Conservation (phyloP, 768 basidiomycete species). For the Russula abietina region DNA sequence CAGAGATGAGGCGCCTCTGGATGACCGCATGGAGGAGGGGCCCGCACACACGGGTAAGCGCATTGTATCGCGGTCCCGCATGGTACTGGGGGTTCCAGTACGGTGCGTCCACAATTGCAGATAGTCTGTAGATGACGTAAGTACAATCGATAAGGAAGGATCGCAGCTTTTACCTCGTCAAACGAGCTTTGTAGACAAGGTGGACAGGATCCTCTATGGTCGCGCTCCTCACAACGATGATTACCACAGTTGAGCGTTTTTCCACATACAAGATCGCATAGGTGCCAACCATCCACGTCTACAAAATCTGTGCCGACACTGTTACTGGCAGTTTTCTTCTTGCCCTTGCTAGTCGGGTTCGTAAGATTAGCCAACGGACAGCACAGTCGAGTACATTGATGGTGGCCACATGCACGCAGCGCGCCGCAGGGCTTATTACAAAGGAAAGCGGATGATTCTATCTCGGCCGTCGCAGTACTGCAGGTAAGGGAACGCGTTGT, state of each 20-base stretch:
- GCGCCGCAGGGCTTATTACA: slow-evolving; percentile 79
- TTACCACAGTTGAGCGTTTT: slow-evolving; percentile 69
- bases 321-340: slow-evolving; percentile 44
- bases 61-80: slow-evolving; percentile 82
- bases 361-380: slow-evolving; percentile 78
- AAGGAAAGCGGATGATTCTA: slow-evolving; percentile 47
- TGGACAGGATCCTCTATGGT: slow-evolving; percentile 79
- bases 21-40: slow-evolving; percentile 76
- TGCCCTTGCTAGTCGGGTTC: slow-evolving; percentile 45
- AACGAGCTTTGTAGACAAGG: slow-evolving; percentile 85
- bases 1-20: slow-evolving; percentile 71
- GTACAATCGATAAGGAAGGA: background rate
- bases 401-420: slow-evolving; percentile 76
- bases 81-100: slow-evolving; percentile 81
- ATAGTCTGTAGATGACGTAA: slow-evolving; percentile 43
- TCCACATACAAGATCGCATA: slow-evolving; percentile 77
- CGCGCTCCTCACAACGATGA: slow-evolving; percentile 70
- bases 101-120: slow-evolving; percentile 81
- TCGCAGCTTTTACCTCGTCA: slow-evolving; percentile 61
- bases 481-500: slow-evolving; percentile 56
- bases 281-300: slow-evolving; percentile 66
- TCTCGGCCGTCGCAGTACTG: slow-evolving; percentile 36
- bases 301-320: slow-evolving; percentile 39
- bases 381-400: slow-evolving; percentile 79
- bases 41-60: slow-evolving; percentile 69